These are phyloP conservation scores for Millerozyma miso DNA, from an alignment of 805 yeast species.

Conservation along the genomic window DNA sequence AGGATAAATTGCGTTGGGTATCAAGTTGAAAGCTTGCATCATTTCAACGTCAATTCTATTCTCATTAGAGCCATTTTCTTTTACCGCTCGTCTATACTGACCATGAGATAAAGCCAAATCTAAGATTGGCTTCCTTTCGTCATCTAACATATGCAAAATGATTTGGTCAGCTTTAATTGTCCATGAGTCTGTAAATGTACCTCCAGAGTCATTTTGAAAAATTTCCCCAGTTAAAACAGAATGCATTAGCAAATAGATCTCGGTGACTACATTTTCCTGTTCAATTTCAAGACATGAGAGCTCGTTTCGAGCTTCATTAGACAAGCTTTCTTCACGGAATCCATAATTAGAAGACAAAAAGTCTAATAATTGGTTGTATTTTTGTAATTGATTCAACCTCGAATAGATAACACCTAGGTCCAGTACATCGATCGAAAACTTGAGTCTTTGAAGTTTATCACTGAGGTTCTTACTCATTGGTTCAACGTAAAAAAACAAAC, in stretches of 20 bases:
- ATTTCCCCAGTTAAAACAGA: conserved; percentile 34
- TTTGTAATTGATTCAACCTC: conserved; percentile 48
- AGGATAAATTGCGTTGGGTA: conserved; percentile 28
- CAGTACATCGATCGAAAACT: conserved; percentile 66
- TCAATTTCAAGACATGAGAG: conserved; percentile 32
- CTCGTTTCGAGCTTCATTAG: conserved; percentile 46
- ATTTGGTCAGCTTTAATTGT: conserved; percentile 36
- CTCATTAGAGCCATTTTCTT: conserved; percentile 38
- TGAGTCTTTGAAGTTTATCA: conserved; percentile 60
- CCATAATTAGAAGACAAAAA: conserved; percentile 43
- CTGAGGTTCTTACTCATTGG: conserved; percentile 58
- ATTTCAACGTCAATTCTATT: conserved; percentile 32
- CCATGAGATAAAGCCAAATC: conserved; percentile 36
- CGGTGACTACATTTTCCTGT: conserved; percentile 29
- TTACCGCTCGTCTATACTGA: conserved; percentile 25
- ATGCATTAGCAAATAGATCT: conserved; percentile 32
- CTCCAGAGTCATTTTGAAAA: conserved; percentile 11
- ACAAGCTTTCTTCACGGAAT: conserved; percentile 45
- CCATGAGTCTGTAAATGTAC: conserved; percentile 29
- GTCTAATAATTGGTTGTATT: conserved; percentile 38
- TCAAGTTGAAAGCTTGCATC: conserved; percentile 35
- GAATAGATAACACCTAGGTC: conserved; percentile 48
- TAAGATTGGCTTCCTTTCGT: conserved; percentile 36
- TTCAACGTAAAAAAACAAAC: conserved; percentile 67
- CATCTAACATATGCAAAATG: conserved; percentile 37